A percentile compares a stretch with the other conserved stretches of the same genome.
Conservation (phyloP, 2,329 filamentous ascomycete species). For the Xylaria sp. region DNA sequence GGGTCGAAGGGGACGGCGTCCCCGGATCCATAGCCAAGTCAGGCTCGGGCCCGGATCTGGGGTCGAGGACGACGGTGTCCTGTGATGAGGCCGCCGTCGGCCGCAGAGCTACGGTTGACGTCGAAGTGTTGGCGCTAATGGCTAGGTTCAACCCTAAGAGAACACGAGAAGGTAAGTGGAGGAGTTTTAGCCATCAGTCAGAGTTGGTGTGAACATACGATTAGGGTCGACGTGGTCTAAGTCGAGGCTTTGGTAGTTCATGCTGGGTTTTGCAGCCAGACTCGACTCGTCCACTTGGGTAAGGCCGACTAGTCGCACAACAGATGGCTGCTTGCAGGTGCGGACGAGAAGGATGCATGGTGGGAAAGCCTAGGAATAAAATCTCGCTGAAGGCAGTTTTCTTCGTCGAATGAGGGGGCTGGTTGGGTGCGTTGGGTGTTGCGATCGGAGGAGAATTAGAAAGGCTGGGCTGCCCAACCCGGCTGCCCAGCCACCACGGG, state of each 20-base stretch:
- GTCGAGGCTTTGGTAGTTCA: slow-evolving; percentile 28
- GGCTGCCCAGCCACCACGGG: slow-evolving; percentile 20
- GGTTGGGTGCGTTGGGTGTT: slow-evolving; percentile 7
- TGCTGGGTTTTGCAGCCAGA: slow-evolving; percentile 9
- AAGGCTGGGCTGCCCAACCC: slow-evolving; percentile 26
- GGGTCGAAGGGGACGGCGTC: slow-evolving; percentile 39
- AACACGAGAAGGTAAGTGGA: slow-evolving; percentile 8
- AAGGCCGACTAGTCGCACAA: slow-evolving; percentile 24
- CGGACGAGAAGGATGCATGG: slow-evolving; percentile 19
- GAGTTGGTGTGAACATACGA: slow-evolving; percentile 18
- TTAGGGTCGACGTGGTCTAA: slow-evolving; percentile 27
- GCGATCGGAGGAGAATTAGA: neutral
- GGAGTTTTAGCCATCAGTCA: slow-evolving; percentile 3
- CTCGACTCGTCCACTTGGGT: slow-evolving; percentile 11
- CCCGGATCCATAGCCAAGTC: slow-evolving; percentile 29
- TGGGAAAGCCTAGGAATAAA: slow-evolving; percentile 12
- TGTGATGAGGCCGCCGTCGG: slow-evolving; percentile 33
- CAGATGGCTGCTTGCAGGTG: slow-evolving; percentile 15
- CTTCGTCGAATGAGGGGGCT: slow-evolving; percentile 25
- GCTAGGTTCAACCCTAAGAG: slow-evolving; percentile 23
- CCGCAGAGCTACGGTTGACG: slow-evolving; percentile 18
- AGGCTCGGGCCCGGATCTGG: slow-evolving; percentile 21
- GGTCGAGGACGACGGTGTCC: slow-evolving; percentile 32
- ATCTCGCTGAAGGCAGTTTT: slow-evolving; percentile 26
- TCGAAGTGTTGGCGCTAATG: slow-evolving; percentile 21